Base-by-base conservation (phyloP, 2,329 filamentous ascomycete species). In the Ophiostoma quercus region DNA sequence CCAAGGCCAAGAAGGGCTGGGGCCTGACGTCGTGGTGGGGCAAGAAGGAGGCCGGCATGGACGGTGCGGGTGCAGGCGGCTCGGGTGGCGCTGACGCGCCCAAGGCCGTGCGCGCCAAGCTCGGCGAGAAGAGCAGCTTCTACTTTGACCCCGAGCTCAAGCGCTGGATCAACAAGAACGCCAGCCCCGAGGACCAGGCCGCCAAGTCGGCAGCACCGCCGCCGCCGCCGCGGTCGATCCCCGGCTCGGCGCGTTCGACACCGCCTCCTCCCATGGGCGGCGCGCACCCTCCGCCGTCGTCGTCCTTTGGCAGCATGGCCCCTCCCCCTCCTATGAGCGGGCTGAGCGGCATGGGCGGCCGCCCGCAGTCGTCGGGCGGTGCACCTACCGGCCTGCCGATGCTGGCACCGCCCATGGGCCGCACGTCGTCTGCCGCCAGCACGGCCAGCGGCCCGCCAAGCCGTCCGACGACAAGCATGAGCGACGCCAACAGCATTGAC, bases 151-250 rank as follows among this genome's bases (percentile, higher is more conserved):
- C 93, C 2, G 92, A 97, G n/a, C 85, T 97, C 68, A 96, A 96
- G 82, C 93, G 95, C 78, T 99, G 96, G 96, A 85, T 99, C 78
- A 98, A 99, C 82, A 97, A 97, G 83, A 97, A 97, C 78, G 87
- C 88, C 12, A 89, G 89, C 14, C 85, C 87, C 8, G 89, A 90
- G 69, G 86, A 85, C 62, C 81, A 81, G 9, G 82, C 84, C 34
- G 82, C 85, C 2, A 85, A 87, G 73, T 88, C 93, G 0, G 91
- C 94, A 0, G 94, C 95, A 1, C 94, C 93, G 4, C 92, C 95
- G 1, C 95, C 95, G 0, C 94, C 93, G 11, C 94, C 94, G 0
- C 88, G 85, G 74, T 85, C 82, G 6, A 80, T 82, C 3, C 81
- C 85, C 68, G 82, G 83, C 66, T 80, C 79, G 71, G 82, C 82